Conservation (phyloP, 768 basidiomycete genomes). For the Pilatotrama ljubarskyi region DNA sequence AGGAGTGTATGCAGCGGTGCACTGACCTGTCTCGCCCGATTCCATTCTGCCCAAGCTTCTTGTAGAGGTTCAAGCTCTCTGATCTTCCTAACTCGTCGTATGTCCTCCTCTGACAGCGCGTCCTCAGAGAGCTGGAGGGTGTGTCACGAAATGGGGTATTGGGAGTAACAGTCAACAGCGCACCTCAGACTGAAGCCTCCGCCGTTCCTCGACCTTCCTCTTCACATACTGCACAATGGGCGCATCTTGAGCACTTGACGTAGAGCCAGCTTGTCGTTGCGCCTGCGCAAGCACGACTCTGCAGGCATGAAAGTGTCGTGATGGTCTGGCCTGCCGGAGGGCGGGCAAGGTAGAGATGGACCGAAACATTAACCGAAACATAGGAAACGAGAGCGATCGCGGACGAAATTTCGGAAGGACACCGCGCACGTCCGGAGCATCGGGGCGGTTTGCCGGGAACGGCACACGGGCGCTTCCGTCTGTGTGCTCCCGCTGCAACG, state of each 20-base stretch:
- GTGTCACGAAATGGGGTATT: neutral
- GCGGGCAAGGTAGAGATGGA: neutral
- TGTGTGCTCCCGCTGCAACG: neutral
- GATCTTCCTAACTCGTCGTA: conserved; percentile 56
- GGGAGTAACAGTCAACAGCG: neutral
- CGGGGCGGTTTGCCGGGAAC: neutral
- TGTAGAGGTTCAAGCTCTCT: conserved; percentile 71
- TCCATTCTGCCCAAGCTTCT: conserved; percentile 68
- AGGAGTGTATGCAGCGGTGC: no score
- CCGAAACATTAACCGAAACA: conserved; percentile 18
- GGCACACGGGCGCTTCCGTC: neutral
- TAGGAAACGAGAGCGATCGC: neutral
- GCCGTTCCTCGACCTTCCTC: conserved; percentile 25
- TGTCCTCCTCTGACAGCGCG: conserved; percentile 53
- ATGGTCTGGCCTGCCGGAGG: neutral
- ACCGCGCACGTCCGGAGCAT: neutral
- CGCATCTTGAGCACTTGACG: conserved; percentile 11
- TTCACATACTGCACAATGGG: conserved; percentile 28
- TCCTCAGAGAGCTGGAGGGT: conserved; percentile 61
- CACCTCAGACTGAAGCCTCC: conserved; percentile 26
- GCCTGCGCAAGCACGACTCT: conserved; percentile 1
- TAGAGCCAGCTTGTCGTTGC: neutral
- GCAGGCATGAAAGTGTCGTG: neutral
- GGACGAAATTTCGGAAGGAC: neutral
- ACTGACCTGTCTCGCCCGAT: conserved; percentile 55